These are phyloP conservation scores for Austroboletus rostrupii DNA, from an alignment of 1,284 basidiomycete genomes.

Conservation along the genomic window DNA sequence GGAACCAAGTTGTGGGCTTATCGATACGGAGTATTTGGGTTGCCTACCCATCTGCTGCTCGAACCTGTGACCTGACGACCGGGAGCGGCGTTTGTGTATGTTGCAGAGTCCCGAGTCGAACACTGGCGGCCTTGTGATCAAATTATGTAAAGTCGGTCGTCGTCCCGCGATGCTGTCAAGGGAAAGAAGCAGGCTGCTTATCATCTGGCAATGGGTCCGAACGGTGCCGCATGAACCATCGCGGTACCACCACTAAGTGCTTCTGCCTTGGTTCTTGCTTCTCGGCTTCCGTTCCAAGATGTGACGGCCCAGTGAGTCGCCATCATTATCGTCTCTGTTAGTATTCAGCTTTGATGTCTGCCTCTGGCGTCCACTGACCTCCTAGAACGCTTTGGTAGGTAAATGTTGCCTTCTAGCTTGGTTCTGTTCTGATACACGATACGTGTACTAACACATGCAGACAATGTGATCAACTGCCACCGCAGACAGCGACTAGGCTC, in stretches of 20 bases:
- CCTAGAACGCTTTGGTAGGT: neutral
- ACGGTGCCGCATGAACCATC: conserved; percentile 12
- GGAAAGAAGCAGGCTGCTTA: neutral
- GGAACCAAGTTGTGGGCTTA: neutral
- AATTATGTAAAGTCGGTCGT: neutral
- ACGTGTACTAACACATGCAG: neutral
- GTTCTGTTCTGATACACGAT: conserved; percentile 1
- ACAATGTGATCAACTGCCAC: conserved; percentile 3
- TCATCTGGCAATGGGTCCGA: neutral
- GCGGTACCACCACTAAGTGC: conserved; percentile 5
- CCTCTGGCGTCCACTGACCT: neutral
- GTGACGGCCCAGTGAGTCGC: neutral
- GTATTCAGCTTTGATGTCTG: neutral
- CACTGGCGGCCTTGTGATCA: neutral
- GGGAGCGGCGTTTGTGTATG: too few species aligned
- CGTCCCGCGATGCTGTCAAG: conserved; percentile 14
- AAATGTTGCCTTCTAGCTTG: conserved; percentile 2
- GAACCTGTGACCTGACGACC: too few species aligned
- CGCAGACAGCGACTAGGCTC: neutral
- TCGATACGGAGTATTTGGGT: neutral
- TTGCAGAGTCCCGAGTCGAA: too few species aligned
- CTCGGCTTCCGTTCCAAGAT: conserved; percentile 6
- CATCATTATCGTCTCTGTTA: neutral
- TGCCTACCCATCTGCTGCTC: too few species aligned
- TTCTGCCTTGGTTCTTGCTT: conserved; percentile 13